phyloP scores from a whole-genome alignment of 148 eudicot species.

The Rhododendron ferrugineum region DNA sequence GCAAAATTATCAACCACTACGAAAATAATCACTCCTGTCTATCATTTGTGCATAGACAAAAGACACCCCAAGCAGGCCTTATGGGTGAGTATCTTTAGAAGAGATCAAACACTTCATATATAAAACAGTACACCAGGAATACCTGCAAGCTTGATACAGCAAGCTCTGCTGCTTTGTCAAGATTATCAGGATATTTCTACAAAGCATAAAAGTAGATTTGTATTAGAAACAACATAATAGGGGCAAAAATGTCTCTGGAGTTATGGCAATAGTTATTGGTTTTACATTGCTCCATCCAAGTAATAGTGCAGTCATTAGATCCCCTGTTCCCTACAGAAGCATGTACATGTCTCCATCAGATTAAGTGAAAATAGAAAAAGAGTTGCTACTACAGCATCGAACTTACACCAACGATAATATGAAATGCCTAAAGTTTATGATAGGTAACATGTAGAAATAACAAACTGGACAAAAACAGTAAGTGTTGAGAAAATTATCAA shows the following conservation, averaged over 20 bases:
- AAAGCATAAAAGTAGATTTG: constrained; percentile 11
- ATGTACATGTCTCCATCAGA: neutral
- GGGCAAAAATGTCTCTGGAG: neutral
- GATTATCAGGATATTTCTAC: constrained; percentile 63
- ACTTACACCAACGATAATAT: neutral
- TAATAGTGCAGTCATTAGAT: constrained; percentile 75
- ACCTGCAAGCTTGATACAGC: constrained; percentile 96
- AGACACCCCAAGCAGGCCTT: neutral
- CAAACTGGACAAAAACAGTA: neutral
- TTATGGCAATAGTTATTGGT: constrained; percentile 6
- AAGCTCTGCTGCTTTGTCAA: constrained; percentile 28
- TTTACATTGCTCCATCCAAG: constrained; percentile 99
- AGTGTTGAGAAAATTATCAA: neutral
- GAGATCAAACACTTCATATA: neutral
- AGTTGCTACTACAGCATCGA: neutral
- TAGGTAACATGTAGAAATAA: neutral
- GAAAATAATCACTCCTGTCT: neutral
- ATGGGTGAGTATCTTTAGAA: neutral
- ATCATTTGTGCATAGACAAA: neutral
- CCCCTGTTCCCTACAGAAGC: constrained; percentile 85
- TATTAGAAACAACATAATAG: neutral
- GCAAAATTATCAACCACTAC: neutral
- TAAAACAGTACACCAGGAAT: neutral
- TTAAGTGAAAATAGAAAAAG: neutral
- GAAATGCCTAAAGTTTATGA: neutral